A percentile compares a stretch with the other conserved stretches of the same genome.
These are phyloP conservation scores for Boletus huronensis DNA, from an alignment of 768 basidiomycete species.

Conservation along the genomic window DNA sequence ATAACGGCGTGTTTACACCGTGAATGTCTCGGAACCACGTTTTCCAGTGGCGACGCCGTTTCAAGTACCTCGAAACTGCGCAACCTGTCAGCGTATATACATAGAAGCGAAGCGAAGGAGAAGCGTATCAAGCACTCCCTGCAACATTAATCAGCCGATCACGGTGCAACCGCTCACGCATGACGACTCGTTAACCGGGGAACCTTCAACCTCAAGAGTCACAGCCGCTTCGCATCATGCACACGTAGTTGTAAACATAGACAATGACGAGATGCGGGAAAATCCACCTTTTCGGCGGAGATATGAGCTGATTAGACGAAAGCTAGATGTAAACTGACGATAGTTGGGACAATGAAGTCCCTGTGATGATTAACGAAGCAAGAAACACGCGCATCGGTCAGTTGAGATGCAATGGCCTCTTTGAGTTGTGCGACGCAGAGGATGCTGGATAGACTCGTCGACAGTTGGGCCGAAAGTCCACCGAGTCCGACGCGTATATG, in stretches of 20 bases:
- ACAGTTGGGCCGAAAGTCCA: background rate
- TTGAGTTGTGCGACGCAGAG: background rate
- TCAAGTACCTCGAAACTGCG: background rate
- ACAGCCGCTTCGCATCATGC: background rate
- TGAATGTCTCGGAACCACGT: conserved; percentile 3
- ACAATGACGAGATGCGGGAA: background rate
- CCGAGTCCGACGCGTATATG: background rate
- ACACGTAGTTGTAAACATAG: background rate
- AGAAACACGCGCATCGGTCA: conserved; percentile 2
- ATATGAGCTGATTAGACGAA: conserved; percentile 7
- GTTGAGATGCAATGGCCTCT: background rate
- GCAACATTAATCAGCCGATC: background rate
- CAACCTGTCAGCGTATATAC: background rate
- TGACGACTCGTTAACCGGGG: no score
- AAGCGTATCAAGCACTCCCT: background rate
- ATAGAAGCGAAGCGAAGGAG: background rate
- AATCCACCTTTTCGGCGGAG: conserved; percentile 18
- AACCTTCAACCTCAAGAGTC: background rate
- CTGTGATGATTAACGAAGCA: background rate
- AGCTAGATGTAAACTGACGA: background rate
- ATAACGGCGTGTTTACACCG: conserved; percentile 6
- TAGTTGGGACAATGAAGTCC: background rate
- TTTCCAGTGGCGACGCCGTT: background rate
- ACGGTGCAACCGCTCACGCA: no score
- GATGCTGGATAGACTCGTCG: background rate